These are phyloP conservation scores for Crepidotus variabilis DNA, from an alignment of 768 basidiomycete genomes.

Conservation along the genomic window DNA sequence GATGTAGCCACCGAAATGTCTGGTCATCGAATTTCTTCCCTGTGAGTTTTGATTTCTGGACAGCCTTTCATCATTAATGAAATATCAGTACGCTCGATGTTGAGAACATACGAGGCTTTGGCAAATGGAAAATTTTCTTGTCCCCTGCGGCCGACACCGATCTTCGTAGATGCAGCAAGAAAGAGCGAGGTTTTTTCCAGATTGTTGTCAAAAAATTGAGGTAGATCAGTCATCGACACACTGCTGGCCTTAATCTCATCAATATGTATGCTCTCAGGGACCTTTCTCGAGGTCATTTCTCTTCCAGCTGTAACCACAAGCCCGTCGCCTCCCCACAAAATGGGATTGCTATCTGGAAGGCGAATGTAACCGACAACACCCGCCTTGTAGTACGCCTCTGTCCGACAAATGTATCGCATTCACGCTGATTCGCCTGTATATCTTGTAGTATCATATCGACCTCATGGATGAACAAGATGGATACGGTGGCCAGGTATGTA, in stretches of 20 bases:
- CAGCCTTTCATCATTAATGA: background rate
- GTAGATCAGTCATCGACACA: slow-evolving; percentile 25
- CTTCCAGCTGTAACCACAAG: slow-evolving; percentile 55
- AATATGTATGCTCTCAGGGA: slow-evolving; percentile 34
- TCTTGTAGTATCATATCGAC: slow-evolving; percentile 41
- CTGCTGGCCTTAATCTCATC: background rate
- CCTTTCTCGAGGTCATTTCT: slow-evolving; percentile 63
- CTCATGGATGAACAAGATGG: slow-evolving; percentile 28
- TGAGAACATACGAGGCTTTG: slow-evolving; percentile 50
- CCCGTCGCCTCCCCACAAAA: slow-evolving; percentile 36
- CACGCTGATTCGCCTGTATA: background rate
- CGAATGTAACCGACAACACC: slow-evolving; percentile 50
- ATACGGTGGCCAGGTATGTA: background rate
- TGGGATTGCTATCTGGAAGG: slow-evolving; percentile 57
- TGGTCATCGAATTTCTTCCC: background rate
- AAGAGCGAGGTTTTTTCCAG: slow-evolving; percentile 36
- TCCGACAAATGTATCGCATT: background rate
- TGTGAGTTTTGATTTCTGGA: background rate
- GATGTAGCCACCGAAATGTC: background rate
- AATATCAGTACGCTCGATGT: slow-evolving; percentile 31
- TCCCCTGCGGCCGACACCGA: slow-evolving; percentile 40
- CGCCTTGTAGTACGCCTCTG: slow-evolving; percentile 39
- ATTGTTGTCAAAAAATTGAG: slow-evolving; percentile 62
- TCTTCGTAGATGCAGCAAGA: slow-evolving; percentile 38
- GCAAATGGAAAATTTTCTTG: slow-evolving; percentile 57